phyloP scores from a whole-genome alignment of 148 eudicot species.

The Rhododendron vialii region DNA sequence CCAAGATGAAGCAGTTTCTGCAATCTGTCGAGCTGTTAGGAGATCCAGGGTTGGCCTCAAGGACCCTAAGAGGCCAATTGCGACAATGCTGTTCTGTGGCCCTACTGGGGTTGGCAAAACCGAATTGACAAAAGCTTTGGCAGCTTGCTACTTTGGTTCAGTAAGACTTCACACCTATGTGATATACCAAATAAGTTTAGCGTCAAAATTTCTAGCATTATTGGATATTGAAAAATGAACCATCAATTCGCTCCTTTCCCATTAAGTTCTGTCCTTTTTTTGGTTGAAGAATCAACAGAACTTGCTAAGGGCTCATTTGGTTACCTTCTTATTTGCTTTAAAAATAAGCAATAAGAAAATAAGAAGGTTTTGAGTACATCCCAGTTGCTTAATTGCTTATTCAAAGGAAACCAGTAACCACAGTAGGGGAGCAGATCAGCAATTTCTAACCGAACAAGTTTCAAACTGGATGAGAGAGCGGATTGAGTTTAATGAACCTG shows the following conservation, averaged over 20 bases:
- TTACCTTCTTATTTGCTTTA: background rate
- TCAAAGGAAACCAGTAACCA: background rate
- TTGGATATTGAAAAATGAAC: background rate
- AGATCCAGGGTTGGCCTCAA: conserved; percentile 59
- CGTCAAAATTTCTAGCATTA: background rate
- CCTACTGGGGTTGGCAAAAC: conserved; percentile 69
- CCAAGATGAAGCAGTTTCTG: conserved; percentile 59
- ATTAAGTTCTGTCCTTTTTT: background rate
- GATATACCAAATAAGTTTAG: background rate
- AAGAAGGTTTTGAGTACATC: background rate
- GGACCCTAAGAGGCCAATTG: conserved; percentile 55
- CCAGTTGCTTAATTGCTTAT: background rate
- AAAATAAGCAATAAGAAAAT: background rate
- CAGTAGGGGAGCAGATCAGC: background rate
- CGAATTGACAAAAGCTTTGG: conserved; percentile 59
- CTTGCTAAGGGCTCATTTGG: background rate
- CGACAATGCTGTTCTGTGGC: conserved; percentile 60
- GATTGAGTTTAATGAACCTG: background rate
- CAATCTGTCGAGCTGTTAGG: conserved; percentile 59
- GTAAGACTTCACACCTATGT: conserved; percentile 27
- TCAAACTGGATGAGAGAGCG: background rate
- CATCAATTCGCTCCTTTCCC: background rate
- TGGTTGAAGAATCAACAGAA: no score
- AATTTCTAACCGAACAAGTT: background rate
- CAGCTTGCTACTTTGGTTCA: conserved; percentile 52